A percentile compares a stretch with the other conserved stretches of the same genome.
Evolutionary conservation across 169 alveolate species (phyloP).

Genomic region (Cryptosporidium viatorum): DNA sequence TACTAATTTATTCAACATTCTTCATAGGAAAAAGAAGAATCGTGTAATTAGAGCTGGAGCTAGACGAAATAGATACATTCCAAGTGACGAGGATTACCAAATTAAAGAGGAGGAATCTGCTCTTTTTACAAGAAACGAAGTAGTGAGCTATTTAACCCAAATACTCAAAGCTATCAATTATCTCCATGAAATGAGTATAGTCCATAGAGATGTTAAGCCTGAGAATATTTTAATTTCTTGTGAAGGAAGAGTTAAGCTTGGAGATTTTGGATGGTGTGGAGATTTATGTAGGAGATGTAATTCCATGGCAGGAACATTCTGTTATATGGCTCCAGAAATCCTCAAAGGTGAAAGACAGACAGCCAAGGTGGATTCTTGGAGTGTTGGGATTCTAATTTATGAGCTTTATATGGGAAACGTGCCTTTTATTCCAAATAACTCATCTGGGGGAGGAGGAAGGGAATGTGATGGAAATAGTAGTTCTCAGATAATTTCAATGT

Average conservation of each 20-base stretch:
- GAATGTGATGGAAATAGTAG: conserved; percentile 32
- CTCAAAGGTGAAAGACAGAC: conserved; percentile 75
- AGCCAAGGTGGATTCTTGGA: conserved; percentile 78
- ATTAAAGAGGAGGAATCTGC: neutral
- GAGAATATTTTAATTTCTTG: conserved; percentile 55
- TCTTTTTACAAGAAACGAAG: conserved; percentile 34
- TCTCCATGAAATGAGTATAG: conserved; percentile 49
- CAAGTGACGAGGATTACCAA: neutral
- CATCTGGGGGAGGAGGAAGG: neutral
- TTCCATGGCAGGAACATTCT: conserved; percentile 72
- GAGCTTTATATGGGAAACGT: conserved; percentile 74
- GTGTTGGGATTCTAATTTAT: conserved; percentile 75
- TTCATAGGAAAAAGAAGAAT: conserved; percentile 56
- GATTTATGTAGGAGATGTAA: conserved; percentile 56
- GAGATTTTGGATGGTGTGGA: conserved; percentile 76
- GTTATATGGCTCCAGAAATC: conserved; percentile 79
- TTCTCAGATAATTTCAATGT: conserved; percentile 26
- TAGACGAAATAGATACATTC: conserved; percentile 39
- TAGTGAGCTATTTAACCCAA: conserved; percentile 41
- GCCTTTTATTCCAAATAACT: conserved; percentile 26
- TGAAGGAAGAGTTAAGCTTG: conserved; percentile 52
- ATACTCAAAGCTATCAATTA: conserved; percentile 55
- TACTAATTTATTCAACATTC: conserved; percentile 46
- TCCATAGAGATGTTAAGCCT: conserved; percentile 69
- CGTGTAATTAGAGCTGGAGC: conserved; percentile 34